Percentiles rank a stretch among this genome's conserved stretches.
Conservation (phyloP, 345 rosid genomes). For the Populus deltoides region DNA sequence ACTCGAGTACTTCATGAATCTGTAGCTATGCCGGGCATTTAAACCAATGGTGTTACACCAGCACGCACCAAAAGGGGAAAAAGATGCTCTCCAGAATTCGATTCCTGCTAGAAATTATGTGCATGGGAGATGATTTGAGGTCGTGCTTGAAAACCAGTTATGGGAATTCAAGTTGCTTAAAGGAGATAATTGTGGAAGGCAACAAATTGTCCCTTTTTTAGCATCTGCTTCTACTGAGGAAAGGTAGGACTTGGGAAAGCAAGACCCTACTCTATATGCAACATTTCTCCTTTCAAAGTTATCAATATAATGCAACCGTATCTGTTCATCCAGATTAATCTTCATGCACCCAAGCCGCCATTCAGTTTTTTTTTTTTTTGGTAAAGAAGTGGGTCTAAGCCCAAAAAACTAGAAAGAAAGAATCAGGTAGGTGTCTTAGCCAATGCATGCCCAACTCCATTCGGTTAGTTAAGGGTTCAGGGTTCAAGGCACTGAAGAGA, state of each 20-base stretch:
- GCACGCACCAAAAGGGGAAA: background rate
- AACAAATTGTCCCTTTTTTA: too few relatives aligned
- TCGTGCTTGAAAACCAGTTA: background rate
- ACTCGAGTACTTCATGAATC: background rate
- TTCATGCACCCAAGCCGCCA: background rate
- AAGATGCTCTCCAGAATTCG: background rate
- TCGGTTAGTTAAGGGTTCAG: too few relatives aligned
- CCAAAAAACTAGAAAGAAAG: too few relatives aligned
- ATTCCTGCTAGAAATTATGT: background rate
- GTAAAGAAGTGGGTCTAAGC: too few relatives aligned
- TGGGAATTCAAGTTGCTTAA: background rate
- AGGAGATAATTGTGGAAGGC: background rate
- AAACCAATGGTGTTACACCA: background rate
- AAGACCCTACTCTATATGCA: background rate
- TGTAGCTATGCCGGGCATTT: background rate
- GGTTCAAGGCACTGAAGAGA: too few relatives aligned
- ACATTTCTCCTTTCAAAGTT: background rate
- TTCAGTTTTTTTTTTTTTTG: background rate
- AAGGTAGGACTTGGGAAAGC: background rate
- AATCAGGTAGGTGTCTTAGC: too few relatives aligned
- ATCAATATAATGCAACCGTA: background rate
- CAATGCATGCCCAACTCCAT: background rate
- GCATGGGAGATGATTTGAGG: background rate
- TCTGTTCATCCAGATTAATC: background rate
- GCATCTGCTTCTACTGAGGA: too few relatives aligned